phyloP scores from a whole-genome alignment of 805 yeast species.

The Saitoella complicata region DNA sequence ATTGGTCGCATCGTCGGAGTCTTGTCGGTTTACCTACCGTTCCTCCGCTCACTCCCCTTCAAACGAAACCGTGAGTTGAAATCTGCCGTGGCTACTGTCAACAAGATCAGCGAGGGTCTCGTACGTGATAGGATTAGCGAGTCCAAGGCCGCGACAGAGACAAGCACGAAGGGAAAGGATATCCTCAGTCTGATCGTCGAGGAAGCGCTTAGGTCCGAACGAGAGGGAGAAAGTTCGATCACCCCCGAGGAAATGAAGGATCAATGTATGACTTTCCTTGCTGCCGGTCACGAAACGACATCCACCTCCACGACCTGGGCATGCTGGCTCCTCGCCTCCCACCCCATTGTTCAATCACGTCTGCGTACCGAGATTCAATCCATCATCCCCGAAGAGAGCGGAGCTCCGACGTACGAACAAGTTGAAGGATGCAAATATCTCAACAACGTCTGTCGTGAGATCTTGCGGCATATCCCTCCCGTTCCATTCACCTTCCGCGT shows the following conservation, averaged over 20 bases:
- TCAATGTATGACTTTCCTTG: slow-evolving; percentile 10
- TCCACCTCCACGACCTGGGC: slow-evolving; percentile 6
- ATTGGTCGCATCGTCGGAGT: too few relatives aligned
- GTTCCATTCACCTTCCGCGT: slow-evolving; percentile 6
- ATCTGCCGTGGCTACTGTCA: not conserved
- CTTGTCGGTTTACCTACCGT: too few relatives aligned
- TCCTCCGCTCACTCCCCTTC: slow-evolving; percentile 1
- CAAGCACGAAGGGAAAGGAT: slow-evolving; percentile 5
- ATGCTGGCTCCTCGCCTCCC: slow-evolving; percentile 4
- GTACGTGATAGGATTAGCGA: slow-evolving; percentile 8
- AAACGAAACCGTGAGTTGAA: slow-evolving; percentile 1
- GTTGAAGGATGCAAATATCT: slow-evolving; percentile 7
- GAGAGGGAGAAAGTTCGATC: slow-evolving; percentile 4
- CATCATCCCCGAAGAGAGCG: slow-evolving; percentile 5
- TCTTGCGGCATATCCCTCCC: slow-evolving; percentile 7
- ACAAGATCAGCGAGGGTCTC: slow-evolving; percentile 2
- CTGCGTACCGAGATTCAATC: slow-evolving; percentile 7
- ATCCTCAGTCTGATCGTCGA: slow-evolving; percentile 5
- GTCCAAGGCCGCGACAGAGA: slow-evolving; percentile 6
- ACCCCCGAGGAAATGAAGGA: slow-evolving; percentile 6
- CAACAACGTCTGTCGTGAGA: slow-evolving; percentile 7
- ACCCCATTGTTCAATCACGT: slow-evolving; percentile 6
- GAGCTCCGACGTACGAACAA: slow-evolving; percentile 3
- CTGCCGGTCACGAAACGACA: slow-evolving; percentile 12
- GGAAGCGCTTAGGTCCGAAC: too few relatives aligned